These are phyloP conservation scores for Neurospora crassa DNA, from an alignment of 2,329 filamentous ascomycete species.

Conservation along the genomic window DNA sequence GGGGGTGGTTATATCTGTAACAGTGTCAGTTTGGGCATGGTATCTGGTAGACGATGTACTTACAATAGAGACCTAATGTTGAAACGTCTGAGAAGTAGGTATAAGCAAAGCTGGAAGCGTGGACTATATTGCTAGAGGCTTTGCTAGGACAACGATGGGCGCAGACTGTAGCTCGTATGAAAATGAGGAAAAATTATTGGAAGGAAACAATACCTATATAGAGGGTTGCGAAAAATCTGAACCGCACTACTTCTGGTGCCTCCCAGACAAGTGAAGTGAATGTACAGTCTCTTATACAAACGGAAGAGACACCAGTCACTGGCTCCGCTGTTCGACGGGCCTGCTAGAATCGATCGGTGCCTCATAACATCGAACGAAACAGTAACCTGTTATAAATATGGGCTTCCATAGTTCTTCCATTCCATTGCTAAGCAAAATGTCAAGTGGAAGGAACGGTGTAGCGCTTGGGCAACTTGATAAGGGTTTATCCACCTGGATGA, in stretches of 20 bases:
- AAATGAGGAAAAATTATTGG: not conserved
- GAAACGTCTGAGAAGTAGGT: not conserved
- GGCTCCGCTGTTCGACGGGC: not conserved
- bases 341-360: not conserved
- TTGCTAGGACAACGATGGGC: not conserved
- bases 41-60: not conserved
- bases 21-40: not conserved
- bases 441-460: not conserved
- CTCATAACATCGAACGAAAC: not conserved
- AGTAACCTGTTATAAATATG: not conserved
- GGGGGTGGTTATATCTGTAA: not conserved
- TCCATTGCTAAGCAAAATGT: not conserved
- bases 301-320: not conserved
- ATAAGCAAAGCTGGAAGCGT: not conserved
- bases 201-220: not conserved
- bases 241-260: not conserved
- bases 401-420: not conserved
- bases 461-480: not conserved
- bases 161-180: not conserved
- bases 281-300: not conserved
- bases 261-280: not conserved
- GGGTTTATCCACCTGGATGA: not conserved
- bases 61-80: not conserved
- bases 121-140: not conserved
- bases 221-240: not conserved